Base-by-base conservation (phyloP, 305 asterid species). In the Coffea humblotiana region DNA sequence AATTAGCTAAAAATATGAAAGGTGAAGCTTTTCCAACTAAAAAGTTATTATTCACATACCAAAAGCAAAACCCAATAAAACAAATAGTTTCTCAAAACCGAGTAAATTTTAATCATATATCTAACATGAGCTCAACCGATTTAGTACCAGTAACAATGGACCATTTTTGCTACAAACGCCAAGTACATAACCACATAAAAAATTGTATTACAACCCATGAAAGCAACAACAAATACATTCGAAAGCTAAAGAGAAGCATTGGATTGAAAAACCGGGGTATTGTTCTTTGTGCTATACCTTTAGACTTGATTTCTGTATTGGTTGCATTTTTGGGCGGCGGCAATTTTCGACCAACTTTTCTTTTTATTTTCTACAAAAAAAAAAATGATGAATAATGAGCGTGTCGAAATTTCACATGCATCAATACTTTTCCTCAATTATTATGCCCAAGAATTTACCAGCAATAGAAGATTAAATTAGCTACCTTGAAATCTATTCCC, bases 321-420 rank as follows among this genome's bases (percentile, higher is more conserved):
- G 99, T 96, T 74, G 97, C 83, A 87, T 94, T 96, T 87, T 94
- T 91, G 3, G 99, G 92, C 8, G 98, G 98, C 80, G 98, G 98
- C 92, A 96, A 89, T 88, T 89, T 96, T 88, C 98, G 87, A 58
- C 99, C 98, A 61, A 96, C 61, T 88, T 96, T 96, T 85, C 97
- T 88, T 91, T 82, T 94, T 69, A 86, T 89, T 94, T 96, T 96
- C 98, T 96, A 92, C 86, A 69, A 68, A 69, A 81, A 27, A 25
- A 87, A 40, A 40, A 40, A 32, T 32, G 43, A 40, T 74, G 37
- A 73, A 63, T 43, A 23, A 75, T 15, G 6, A 43, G 29, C 12
- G 25, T 14, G 2, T 15, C 3, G 56, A 56, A 56, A 58, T 19
- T 58, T 58, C 25, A 60, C 14, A 18, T 37, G 58, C 77, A 75